phyloP scores from a whole-genome alignment of 1,284 basidiomycete genomes.

The Agaricales sp. region DNA sequence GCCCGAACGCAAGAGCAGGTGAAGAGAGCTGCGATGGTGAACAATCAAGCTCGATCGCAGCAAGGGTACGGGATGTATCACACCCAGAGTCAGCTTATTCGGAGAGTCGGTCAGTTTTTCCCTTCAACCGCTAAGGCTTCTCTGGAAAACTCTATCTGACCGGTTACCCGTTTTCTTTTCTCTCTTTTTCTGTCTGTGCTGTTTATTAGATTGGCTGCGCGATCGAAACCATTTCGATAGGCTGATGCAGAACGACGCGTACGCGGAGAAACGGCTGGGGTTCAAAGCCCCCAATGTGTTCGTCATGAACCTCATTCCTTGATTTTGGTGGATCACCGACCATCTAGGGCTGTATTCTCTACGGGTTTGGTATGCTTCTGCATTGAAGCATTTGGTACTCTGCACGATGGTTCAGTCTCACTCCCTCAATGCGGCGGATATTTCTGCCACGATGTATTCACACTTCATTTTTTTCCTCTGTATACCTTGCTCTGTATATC shows the following conservation, averaged over 20 bases:
- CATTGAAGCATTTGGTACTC: no score
- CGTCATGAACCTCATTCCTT: slow-evolving; percentile 34
- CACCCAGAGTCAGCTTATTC: slow-evolving; percentile 1
- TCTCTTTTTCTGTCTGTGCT: background rate
- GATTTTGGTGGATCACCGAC: no score
- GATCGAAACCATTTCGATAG: slow-evolving; percentile 62
- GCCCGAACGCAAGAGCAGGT: slow-evolving; percentile 59
- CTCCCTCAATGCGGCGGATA: no score
- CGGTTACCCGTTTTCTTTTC: no score
- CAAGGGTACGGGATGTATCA: slow-evolving; percentile 9
- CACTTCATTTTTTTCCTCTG: no score
- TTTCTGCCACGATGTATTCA: no score
- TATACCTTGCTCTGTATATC: no score
- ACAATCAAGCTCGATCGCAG: slow-evolving; percentile 21
- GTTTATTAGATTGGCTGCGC: slow-evolving; percentile 58
- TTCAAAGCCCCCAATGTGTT: slow-evolving; percentile 71
- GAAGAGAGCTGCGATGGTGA: slow-evolving; percentile 38
- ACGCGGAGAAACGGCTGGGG: slow-evolving; percentile 49
- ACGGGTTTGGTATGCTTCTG: no score
- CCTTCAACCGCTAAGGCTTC: no score
- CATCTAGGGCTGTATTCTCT: no score
- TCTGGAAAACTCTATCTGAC: no score
- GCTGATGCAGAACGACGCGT: slow-evolving; percentile 47
- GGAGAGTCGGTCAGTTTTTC: slow-evolving; percentile 8
- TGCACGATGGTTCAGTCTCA: background rate